These are phyloP conservation scores for Sclerotinia glacialis DNA, from an alignment of 2,329 filamentous ascomycete genomes.

Conservation along the genomic window DNA sequence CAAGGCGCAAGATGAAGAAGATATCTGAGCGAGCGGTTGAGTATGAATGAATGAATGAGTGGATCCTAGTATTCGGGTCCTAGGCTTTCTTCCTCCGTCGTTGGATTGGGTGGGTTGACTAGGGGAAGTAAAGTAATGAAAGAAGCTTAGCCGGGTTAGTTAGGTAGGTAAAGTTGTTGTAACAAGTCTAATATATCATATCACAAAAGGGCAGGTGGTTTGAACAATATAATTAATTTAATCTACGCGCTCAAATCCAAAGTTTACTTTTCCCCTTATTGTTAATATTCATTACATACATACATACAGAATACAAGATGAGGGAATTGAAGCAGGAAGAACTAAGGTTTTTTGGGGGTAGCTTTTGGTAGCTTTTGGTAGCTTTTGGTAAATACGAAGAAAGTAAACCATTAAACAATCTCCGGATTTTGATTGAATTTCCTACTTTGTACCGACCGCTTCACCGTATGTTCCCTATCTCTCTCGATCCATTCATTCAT, in stretches of 20 bases:
- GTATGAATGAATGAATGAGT: too few species aligned
- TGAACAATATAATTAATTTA: neutral
- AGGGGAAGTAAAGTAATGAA: conserved; percentile 1
- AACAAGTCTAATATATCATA: neutral
- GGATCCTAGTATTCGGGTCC: too few species aligned
- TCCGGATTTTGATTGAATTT: neutral
- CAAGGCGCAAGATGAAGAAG: neutral
- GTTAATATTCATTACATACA: neutral
- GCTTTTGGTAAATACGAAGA: neutral
- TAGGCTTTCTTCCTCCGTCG: neutral
- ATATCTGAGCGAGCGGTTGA: conserved; percentile 9
- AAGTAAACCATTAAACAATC: neutral
- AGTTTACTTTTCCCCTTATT: conserved; percentile 1
- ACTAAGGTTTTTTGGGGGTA: neutral
- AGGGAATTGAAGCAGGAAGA: neutral
- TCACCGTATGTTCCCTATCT: too few species aligned
- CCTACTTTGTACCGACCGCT: neutral
- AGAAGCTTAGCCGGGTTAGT: neutral
- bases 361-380: neutral
- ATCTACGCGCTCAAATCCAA: neutral
- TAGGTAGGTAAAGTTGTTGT: neutral
- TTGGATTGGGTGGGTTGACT: conserved; percentile 5
- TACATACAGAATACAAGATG: neutral
- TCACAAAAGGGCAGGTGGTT: neutral
- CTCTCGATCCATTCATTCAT: too few species aligned